Conservation (phyloP, 306 rosid genomes). For the Adenanthera pavonina region DNA sequence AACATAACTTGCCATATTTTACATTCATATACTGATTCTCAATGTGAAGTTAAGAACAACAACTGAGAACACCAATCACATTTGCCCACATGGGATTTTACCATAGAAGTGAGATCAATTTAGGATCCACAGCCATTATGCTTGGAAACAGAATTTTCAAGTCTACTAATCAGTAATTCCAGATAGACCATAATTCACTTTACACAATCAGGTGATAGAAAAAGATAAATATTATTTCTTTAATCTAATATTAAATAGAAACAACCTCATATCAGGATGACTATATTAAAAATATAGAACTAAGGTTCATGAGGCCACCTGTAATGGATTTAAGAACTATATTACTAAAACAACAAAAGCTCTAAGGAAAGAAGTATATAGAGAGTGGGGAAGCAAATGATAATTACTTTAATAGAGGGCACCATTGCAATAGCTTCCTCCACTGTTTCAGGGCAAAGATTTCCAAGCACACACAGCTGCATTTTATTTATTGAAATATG, state of each 20-base stretch:
- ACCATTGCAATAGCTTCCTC: slow-evolving; percentile 99
- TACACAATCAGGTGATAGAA: background rate
- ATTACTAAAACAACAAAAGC: background rate
- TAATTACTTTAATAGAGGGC: slow-evolving; percentile 84
- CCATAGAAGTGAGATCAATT: background rate
- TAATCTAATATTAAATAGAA: background rate
- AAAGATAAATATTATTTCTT: background rate
- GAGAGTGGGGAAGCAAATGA: slow-evolving; percentile 23
- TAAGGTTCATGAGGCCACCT: background rate
- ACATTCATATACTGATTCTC: too few relatives aligned
- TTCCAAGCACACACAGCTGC: slow-evolving; percentile 98
- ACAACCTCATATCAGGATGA: slow-evolving; percentile 4
- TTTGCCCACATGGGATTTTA: background rate
- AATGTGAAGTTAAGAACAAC: too few relatives aligned
- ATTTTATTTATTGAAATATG: slow-evolving; percentile 7
- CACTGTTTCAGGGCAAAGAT: slow-evolving; percentile 99
- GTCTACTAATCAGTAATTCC: background rate
- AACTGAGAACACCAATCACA: too few relatives aligned
- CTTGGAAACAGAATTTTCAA: background rate
- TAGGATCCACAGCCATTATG: background rate
- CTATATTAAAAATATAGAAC: background rate
- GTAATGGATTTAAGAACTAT: slow-evolving; percentile 13
- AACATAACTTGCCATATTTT: too few relatives aligned
- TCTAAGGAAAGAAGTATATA: background rate
- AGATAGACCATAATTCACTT: background rate